These are phyloP conservation scores for Paecilomyces formosus DNA, from an alignment of 2,329 filamentous ascomycete species.

Conservation along the genomic window DNA sequence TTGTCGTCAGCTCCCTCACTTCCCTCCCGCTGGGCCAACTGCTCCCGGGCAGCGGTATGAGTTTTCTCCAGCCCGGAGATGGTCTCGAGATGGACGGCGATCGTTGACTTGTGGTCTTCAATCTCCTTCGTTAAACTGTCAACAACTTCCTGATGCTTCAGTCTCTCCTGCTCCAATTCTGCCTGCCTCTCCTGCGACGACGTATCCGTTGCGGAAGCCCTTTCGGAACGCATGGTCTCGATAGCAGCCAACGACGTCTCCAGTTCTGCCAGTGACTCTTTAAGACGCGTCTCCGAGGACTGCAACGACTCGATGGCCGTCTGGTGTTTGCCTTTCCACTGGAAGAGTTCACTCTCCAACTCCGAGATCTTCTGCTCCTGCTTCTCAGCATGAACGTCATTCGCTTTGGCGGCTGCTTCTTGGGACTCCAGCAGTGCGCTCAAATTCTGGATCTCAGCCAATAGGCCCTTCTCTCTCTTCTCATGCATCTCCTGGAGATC, in stretches of 20 bases:
- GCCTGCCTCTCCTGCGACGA: slow-evolving; percentile 26
- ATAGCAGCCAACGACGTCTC: slow-evolving; percentile 57
- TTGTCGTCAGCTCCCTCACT: slow-evolving; percentile 50
- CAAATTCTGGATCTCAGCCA: slow-evolving; percentile 62
- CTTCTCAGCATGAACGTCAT: slow-evolving; percentile 22
- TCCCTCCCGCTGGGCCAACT: slow-evolving; percentile 60
- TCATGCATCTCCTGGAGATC: slow-evolving; percentile 65
- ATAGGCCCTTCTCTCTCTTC: slow-evolving; percentile 67
- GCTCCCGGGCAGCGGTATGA: slow-evolving; percentile 56
- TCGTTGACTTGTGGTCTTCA: slow-evolving; percentile 69
- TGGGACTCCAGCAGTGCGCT: slow-evolving; percentile 46
- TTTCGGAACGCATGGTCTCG: slow-evolving; percentile 38
- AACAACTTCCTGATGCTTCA: slow-evolving; percentile 54
- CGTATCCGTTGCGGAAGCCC: slow-evolving; percentile 23
- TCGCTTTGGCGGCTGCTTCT: slow-evolving; percentile 25
- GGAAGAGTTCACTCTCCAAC: slow-evolving; percentile 63
- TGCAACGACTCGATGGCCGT: slow-evolving; percentile 63
- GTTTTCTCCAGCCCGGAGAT: slow-evolving; percentile 68
- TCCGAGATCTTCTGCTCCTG: slow-evolving; percentile 55
- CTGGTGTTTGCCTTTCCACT: slow-evolving; percentile 72
- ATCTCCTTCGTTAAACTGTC: slow-evolving; percentile 64
- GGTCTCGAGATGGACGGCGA: slow-evolving; percentile 60
- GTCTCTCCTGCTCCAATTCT: slow-evolving; percentile 44
- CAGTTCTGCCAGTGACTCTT: slow-evolving; percentile 64
- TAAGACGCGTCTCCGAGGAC: slow-evolving; percentile 64